phyloP scores from a whole-genome alignment of 176 grass and related monocot genomes.

The Carex kokanica region DNA sequence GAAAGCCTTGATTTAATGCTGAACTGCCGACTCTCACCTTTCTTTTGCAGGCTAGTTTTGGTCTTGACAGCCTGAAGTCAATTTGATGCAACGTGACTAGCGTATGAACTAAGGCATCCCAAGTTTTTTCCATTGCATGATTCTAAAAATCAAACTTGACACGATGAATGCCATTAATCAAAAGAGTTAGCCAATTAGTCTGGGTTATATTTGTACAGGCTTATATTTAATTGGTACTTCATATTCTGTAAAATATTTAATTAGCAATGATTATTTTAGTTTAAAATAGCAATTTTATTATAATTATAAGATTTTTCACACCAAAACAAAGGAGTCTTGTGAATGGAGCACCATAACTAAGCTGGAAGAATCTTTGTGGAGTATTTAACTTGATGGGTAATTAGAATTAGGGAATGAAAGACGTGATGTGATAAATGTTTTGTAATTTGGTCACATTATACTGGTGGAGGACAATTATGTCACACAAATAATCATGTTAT shows the following conservation, averaged over 20 bases:
- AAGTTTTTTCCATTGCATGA: background rate
- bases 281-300: background rate
- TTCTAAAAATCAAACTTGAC: background rate
- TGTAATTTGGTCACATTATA: too few relatives aligned
- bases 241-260: background rate
- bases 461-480: too few relatives aligned
- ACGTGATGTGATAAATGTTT: too few relatives aligned
- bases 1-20: background rate
- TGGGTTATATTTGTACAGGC: constrained; percentile 3
- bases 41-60: constrained; percentile 32
- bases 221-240: background rate
- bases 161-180: background rate
- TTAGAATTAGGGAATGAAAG: too few relatives aligned
- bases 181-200: background rate
- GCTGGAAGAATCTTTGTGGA: background rate
- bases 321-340: background rate
- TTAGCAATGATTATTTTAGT: background rate
- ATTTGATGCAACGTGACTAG: constrained; percentile 13
- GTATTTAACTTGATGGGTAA: background rate
- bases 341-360: background rate
- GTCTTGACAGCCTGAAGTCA: constrained; percentile 35
- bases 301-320: background rate
- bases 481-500: too few relatives aligned
- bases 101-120: background rate
- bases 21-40: background rate